These are phyloP conservation scores for Thermothelomyces thermophilus DNA, from an alignment of 2,329 filamentous ascomycete genomes.

Conservation along the genomic window DNA sequence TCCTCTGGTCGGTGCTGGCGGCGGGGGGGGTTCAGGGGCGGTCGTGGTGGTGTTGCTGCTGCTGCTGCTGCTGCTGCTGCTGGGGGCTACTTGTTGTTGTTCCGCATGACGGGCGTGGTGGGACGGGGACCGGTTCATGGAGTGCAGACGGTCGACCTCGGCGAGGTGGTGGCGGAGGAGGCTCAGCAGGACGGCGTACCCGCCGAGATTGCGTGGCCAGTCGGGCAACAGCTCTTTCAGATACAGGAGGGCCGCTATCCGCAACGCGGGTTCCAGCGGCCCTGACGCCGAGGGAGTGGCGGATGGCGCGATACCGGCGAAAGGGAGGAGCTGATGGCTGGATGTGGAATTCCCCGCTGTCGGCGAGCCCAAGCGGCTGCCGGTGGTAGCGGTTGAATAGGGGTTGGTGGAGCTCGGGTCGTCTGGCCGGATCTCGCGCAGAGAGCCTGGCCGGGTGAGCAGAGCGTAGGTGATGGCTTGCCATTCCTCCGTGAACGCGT, in stretches of 20 bases:
- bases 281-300: not conserved
- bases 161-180: constrained; percentile 26
- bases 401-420: constrained; percentile 7
- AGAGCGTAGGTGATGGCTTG: constrained; percentile 28
- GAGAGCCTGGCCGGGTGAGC: constrained; percentile 24
- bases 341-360: constrained; percentile 21
- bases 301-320: constrained; percentile 15
- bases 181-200: constrained; percentile 28
- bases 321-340: constrained; percentile 24
- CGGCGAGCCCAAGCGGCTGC: not conserved
- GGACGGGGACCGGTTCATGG: not conserved
- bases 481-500: constrained; percentile 30
- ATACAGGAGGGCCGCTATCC: constrained; percentile 28
- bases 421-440: constrained; percentile 19
- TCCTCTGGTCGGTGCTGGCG: too few species aligned
- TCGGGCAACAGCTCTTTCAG: constrained; percentile 31
- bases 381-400: constrained; percentile 7
- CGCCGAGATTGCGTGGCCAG: constrained; percentile 29
- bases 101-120: too few species aligned
- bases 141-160: constrained; percentile 3
- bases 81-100: not conserved
- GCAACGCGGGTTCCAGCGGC: constrained; percentile 27
- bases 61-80: too few species aligned
- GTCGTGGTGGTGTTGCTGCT: too few species aligned
- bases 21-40: too few species aligned